phyloP scores from a whole-genome alignment of 371 early-diverging fungal species.

The Mucor plumbeus region DNA sequence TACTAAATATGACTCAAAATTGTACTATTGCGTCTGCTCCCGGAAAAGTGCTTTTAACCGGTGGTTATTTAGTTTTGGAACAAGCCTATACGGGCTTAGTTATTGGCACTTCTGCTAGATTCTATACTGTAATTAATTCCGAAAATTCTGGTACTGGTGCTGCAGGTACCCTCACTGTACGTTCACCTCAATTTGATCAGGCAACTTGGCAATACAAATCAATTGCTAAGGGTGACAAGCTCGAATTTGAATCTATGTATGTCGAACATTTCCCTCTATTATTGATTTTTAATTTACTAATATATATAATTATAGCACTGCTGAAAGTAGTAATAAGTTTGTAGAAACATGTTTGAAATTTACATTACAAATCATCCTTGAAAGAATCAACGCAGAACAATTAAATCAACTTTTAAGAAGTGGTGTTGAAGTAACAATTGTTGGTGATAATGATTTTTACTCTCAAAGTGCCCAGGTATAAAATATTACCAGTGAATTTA shows the following conservation, averaged over 20 bases:
- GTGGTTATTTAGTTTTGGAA: conserved; percentile 96
- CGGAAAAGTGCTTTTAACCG: conserved; percentile 92
- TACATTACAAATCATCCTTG: conserved; percentile 41
- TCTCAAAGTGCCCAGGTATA: conserved; percentile 80
- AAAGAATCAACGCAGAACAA: conserved; percentile 26
- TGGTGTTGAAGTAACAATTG: conserved; percentile 74
- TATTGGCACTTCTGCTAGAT: conserved; percentile 82
- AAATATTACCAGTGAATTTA: neutral
- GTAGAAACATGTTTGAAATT: conserved; percentile 43
- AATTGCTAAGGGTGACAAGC: conserved; percentile 21
- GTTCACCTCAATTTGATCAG: conserved; percentile 76
- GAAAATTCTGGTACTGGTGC: neutral
- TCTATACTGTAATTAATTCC: conserved; percentile 72
- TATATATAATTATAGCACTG: conserved; percentile 11
- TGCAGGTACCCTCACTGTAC: conserved; percentile 52
- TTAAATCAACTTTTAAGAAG: conserved; percentile 25
- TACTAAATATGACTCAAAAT: conserved; percentile 1
- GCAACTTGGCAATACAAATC: conserved; percentile 68
- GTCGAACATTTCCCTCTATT: neutral
- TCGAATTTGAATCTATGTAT: conserved; percentile 33
- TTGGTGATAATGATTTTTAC: conserved; percentile 95
- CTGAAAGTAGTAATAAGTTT: conserved; percentile 39
- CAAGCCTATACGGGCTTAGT: conserved; percentile 81
- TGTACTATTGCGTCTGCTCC: conserved; percentile 79
- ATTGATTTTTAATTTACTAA: neutral